Base-by-base conservation (phyloP, 441 rosid species). In the Jatropha multifida region DNA sequence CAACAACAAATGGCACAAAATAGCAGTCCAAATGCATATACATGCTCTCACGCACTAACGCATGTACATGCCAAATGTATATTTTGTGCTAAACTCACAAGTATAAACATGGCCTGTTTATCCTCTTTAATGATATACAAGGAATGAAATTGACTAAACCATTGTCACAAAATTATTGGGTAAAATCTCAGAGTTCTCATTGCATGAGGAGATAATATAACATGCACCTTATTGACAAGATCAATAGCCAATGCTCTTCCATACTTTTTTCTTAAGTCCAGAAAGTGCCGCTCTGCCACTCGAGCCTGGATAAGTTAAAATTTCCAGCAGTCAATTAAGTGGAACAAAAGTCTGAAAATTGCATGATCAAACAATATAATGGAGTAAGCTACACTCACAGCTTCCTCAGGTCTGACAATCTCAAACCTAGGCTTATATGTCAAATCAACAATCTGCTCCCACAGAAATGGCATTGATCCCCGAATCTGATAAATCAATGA, bases 201-300 rank as follows among this genome's bases (percentile, higher is more conserved):
- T 56, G 77, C 46, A 48, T 63, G 71, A 44, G 66, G 62, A 37
- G 70, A 80, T 66, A 73, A 65, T 40, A 11, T 20, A 46, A 42
- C 38, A 71, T 17, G 66, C 83, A 91, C 99, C 98, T 85, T 83
- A 82, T 92, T 94, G 80, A 96, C 97, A 82, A 96, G 98, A 85
- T 96, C 97, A 77, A 90, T 86, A 14, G 94, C 97, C 78, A 96
- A 78, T 7, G 91, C 92, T 70, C 85, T 80, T 72, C 94, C 95
- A 81, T 94, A 96, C 78, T 91, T 94, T 83, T 96, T 94, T 80
- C 96, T 90, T 81, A 94, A 81, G 86, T 96, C 98, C 83, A 96
- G 88, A 84, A 96, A 89, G 85, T 96, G 99, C 66, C 98, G 90
- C 84, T 96, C 98, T 63, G 85, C 89, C 66, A 83, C 89, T 72